phyloP scores from a whole-genome alignment of 78 protist genomes.

The Tieghemostelium lacteum region DNA sequence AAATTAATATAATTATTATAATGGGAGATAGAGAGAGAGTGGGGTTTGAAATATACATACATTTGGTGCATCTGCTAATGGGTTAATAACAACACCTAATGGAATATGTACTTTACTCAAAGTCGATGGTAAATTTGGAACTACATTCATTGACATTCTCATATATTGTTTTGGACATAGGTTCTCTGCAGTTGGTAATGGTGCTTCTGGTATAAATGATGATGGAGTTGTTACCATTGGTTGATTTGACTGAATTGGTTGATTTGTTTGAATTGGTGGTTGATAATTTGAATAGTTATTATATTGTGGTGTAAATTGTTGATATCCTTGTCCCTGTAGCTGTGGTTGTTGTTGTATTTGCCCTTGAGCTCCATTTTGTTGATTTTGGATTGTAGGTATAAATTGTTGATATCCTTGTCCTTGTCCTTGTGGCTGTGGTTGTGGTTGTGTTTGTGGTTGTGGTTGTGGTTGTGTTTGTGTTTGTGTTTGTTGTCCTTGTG shows the following conservation, averaged over 20 bases:
- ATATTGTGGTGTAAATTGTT: not conserved
- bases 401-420: not conserved
- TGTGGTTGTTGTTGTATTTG: not conserved
- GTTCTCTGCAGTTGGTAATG: constrained; percentile 57
- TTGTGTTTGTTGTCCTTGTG: not conserved
- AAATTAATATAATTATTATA: not conserved
- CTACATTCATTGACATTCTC: constrained; percentile 77
- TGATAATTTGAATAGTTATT: not conserved
- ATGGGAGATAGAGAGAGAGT: not conserved
- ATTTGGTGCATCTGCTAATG: constrained; percentile 54
- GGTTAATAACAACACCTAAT: constrained; percentile 63
- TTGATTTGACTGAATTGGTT: constrained; percentile 10
- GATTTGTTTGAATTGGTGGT: constrained; percentile 8
- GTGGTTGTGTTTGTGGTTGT: constrained; percentile 27
- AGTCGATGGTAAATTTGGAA: constrained; percentile 36
- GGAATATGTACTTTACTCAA: constrained; percentile 68
- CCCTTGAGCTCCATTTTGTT: not conserved
- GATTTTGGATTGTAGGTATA: not conserved
- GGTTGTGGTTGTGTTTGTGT: constrained; percentile 9
- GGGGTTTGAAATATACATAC: constrained; percentile 7
- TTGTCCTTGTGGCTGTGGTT: constrained; percentile 4
- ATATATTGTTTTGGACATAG: constrained; percentile 68
- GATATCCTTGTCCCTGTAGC: not conserved
- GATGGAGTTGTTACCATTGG: constrained; percentile 7
- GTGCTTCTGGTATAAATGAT: constrained; percentile 25